These are phyloP conservation scores for Calonectria pseudoturangicola DNA, from an alignment of 2,329 filamentous ascomycete species.

Conservation along the genomic window DNA sequence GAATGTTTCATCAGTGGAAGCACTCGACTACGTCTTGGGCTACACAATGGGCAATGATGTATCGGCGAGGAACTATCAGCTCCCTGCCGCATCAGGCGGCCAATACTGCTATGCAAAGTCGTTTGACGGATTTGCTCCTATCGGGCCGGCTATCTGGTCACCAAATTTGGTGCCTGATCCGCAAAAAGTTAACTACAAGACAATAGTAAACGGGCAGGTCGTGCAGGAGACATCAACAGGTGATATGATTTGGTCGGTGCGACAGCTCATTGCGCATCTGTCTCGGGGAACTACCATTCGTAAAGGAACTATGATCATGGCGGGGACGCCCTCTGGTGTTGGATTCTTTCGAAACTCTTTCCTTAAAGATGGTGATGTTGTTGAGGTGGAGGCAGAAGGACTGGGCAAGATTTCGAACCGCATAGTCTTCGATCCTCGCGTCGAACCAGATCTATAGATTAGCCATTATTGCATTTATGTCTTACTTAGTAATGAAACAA, in stretches of 20 bases:
- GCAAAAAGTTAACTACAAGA: background rate
- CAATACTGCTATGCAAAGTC: constrained; percentile 24
- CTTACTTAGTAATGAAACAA: too few species aligned
- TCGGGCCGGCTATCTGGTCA: constrained; percentile 11
- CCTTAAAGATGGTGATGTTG: constrained; percentile 23
- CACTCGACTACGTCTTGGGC: constrained; percentile 4
- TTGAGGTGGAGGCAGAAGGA: constrained; percentile 17
- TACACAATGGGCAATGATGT: constrained; percentile 27
- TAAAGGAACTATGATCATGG: constrained; percentile 4
- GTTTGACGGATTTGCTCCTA: constrained; percentile 25
- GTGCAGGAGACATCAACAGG: background rate
- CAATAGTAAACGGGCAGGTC: constrained; percentile 4
- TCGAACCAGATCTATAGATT: too few species aligned
- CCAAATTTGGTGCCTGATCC: background rate
- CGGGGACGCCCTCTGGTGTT: constrained; percentile 1
- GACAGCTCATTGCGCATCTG: background rate
- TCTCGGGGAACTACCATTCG: constrained; percentile 2
- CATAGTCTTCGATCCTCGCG: constrained; percentile 62
- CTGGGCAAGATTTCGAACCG: constrained; percentile 3
- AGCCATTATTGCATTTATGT: too few species aligned
- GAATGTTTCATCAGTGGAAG: background rate
- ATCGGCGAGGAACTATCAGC: constrained; percentile 8
- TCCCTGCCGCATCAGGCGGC: background rate
- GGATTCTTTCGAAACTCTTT: constrained; percentile 9
- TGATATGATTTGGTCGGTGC: constrained; percentile 9